Evolutionary conservation across 345 rosid genomes (phyloP).

Genomic region (Bruguiera gymnorhiza): DNA sequence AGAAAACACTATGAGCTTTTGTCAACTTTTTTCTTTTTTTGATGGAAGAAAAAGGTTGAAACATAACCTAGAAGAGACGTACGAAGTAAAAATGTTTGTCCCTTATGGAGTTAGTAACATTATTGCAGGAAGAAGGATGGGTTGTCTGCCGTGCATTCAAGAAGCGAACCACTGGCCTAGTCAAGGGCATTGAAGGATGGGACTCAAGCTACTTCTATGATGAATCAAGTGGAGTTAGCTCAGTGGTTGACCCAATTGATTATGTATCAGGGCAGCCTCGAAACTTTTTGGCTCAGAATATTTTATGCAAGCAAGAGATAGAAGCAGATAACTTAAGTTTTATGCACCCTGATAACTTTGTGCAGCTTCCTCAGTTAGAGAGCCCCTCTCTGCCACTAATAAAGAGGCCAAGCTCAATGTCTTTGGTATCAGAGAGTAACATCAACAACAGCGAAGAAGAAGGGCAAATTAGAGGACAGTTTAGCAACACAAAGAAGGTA

Average conservation of each 20-base stretch:
- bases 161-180: constrained; percentile 53
- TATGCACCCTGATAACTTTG: constrained; percentile 49
- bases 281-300: constrained; percentile 38
- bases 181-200: constrained; percentile 63
- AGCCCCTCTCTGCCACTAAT: constrained; percentile 68
- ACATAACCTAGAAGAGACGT: neutral
- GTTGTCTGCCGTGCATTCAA: constrained; percentile 97
- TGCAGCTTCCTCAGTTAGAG: constrained; percentile 87
- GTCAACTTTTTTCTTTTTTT: neutral
- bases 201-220: constrained; percentile 64
- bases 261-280: constrained; percentile 52
- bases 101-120: neutral
- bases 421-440: constrained; percentile 30
- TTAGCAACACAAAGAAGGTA: constrained; percentile 34
- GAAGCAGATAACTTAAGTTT: constrained; percentile 57
- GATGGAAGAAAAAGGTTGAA: neutral
- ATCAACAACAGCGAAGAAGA: constrained; percentile 28
- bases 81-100: neutral
- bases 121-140: constrained; percentile 93
- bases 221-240: constrained; percentile 48
- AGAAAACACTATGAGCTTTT: constrained; percentile 5
- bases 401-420: constrained; percentile 50
- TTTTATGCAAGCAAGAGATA: constrained; percentile 71
- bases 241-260: constrained; percentile 49
- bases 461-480: constrained; percentile 21